phyloP scores from a whole-genome alignment of 441 rosid species.

The Gossypium gossypioides region DNA sequence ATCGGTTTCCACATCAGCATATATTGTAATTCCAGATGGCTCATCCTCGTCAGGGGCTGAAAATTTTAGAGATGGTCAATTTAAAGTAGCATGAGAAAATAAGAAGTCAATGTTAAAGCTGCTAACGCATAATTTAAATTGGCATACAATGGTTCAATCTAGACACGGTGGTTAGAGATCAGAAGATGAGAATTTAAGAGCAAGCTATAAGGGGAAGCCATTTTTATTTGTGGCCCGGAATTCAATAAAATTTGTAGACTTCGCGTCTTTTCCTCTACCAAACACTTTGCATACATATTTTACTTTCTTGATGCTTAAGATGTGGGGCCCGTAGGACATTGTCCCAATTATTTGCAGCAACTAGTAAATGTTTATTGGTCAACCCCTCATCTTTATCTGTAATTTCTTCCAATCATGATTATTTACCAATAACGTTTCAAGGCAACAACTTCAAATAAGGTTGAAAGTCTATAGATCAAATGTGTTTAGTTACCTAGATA shows the following conservation, averaged over 20 bases:
- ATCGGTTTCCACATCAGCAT: constrained; percentile 43
- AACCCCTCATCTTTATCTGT: background rate
- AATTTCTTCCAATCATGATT: background rate
- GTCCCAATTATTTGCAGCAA: background rate
- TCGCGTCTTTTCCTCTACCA: background rate
- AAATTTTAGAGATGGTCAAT: constrained; percentile 10
- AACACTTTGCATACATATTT: background rate
- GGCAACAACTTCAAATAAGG: background rate
- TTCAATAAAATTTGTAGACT: background rate
- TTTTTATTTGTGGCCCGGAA: background rate
- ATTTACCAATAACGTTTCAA: background rate
- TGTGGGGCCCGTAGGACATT: background rate
- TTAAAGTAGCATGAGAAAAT: constrained; percentile 1
- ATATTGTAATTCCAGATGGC: constrained; percentile 77
- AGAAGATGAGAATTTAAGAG: background rate
- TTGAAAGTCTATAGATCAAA: background rate
- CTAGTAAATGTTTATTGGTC: background rate
- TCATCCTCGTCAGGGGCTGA: constrained; percentile 51
- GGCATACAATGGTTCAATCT: background rate
- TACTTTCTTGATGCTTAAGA: background rate
- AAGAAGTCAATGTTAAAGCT: background rate
- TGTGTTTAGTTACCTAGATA: constrained; percentile 49
- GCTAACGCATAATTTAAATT: background rate
- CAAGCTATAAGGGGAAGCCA: background rate
- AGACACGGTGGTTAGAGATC: background rate